phyloP scores from a whole-genome alignment of 768 basidiomycete species.

The Pluteus cervinus region DNA sequence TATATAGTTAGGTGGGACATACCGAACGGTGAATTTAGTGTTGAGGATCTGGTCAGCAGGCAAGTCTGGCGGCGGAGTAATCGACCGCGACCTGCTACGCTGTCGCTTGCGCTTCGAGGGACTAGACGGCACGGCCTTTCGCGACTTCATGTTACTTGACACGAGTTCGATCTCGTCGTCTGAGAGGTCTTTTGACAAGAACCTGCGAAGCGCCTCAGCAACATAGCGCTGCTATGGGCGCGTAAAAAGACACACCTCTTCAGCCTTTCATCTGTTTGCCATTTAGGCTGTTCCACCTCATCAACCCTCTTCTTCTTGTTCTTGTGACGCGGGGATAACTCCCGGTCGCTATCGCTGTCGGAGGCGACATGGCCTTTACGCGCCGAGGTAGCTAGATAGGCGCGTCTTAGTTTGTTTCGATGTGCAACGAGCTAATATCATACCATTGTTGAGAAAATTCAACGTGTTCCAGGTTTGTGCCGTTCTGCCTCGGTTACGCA shows the following conservation, averaged over 20 bases:
- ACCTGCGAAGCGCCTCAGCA: conserved; percentile 15
- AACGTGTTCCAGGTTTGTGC: conserved; percentile 54
- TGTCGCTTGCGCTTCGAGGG: conserved; percentile 39
- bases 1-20: conserved; percentile 9
- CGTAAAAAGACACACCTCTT: conserved; percentile 1
- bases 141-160: conserved; percentile 26
- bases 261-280: conserved; percentile 31
- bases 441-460: conserved; percentile 52
- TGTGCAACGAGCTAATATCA: conserved; percentile 7
- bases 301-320: conserved; percentile 34
- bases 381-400: conserved; percentile 6
- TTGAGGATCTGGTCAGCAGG: conserved; percentile 46
- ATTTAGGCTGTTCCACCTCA: conserved; percentile 27
- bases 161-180: conserved; percentile 41
- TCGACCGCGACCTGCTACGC: conserved; percentile 62
- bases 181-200: conserved; percentile 32
- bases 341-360: conserved; percentile 20
- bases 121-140: conserved; percentile 19
- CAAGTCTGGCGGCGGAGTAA: conserved; percentile 71
- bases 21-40: conserved; percentile 61
- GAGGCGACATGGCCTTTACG: conserved; percentile 12
- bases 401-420: neutral
- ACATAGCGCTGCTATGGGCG: neutral
- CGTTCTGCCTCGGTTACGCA: conserved; percentile 57
- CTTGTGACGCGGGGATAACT: conserved; percentile 27